phyloP scores from a whole-genome alignment of 2,329 filamentous ascomycete genomes.

The Talaromyces albobiverticillius region DNA sequence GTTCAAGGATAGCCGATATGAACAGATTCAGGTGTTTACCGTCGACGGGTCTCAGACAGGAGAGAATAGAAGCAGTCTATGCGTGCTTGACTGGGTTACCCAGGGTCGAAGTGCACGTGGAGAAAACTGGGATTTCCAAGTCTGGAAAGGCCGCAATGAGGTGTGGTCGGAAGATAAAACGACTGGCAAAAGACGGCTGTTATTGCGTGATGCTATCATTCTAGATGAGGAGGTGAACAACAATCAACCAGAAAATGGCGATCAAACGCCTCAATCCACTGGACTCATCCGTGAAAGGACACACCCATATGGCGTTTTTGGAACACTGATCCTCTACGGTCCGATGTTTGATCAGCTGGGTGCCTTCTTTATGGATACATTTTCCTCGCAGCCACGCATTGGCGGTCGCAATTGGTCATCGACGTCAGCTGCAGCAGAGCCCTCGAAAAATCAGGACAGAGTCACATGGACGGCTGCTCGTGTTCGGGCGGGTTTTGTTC shows the following conservation, averaged over 20 bases:
- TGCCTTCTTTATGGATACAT: slow-evolving; percentile 75
- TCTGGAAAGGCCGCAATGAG: slow-evolving; percentile 84
- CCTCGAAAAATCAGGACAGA: slow-evolving; percentile 44
- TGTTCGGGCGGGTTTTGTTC: slow-evolving; percentile 71
- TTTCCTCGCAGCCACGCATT: slow-evolving; percentile 73
- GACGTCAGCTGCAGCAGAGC: slow-evolving; percentile 21
- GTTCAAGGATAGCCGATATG: slow-evolving; percentile 78
- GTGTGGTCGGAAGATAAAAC: slow-evolving; percentile 48
- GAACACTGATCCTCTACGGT: slow-evolving; percentile 80
- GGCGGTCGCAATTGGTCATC: slow-evolving; percentile 72
- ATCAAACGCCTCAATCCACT: background rate
- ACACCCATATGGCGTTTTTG: slow-evolving; percentile 72
- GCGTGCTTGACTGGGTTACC: slow-evolving; percentile 90
- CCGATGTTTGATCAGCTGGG: slow-evolving; percentile 64
- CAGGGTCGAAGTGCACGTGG: slow-evolving; percentile 80
- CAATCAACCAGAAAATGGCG: background rate
- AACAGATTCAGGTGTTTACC: slow-evolving; percentile 77
- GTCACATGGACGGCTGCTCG: slow-evolving; percentile 80
- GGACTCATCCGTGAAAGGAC: slow-evolving; percentile 55
- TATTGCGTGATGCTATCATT: slow-evolving; percentile 82
- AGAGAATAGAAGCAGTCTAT: slow-evolving; percentile 57
- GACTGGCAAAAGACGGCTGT: slow-evolving; percentile 54
- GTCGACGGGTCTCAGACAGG: slow-evolving; percentile 44
- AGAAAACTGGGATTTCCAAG: slow-evolving; percentile 80
- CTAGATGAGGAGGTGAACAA: slow-evolving; percentile 57